Evolutionary conservation across 805 yeast genomes (phyloP).

Genomic region (Candida awuae): DNA sequence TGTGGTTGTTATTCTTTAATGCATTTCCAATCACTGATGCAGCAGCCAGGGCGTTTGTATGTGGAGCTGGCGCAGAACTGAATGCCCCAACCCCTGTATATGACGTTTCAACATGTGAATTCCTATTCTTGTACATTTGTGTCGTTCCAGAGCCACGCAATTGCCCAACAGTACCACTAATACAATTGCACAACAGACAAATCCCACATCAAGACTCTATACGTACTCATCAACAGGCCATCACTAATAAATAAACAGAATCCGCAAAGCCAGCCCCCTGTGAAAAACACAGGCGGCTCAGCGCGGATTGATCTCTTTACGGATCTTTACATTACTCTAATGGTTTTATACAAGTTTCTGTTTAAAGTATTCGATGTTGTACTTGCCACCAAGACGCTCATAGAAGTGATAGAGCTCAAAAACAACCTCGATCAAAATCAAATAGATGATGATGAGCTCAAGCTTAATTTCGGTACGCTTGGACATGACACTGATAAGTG

Average conservation of each 20-base stretch:
- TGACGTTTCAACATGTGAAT: conserved; percentile 10
- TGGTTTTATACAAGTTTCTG: too few relatives aligned
- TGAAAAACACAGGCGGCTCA: too few relatives aligned
- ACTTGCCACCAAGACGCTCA: conserved; percentile 36
- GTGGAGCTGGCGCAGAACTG: conserved; percentile 22
- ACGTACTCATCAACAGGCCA: too few relatives aligned
- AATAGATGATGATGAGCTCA: conserved; percentile 81
- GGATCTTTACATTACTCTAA: too few relatives aligned
- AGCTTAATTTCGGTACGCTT: conserved; percentile 69
- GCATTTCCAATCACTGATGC: conserved; percentile 51
- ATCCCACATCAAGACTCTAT: too few relatives aligned
- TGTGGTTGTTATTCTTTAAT: conserved; percentile 30
- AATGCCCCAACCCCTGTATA: conserved; percentile 17
- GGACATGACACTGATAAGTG: conserved; percentile 62
- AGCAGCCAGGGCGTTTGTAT: conserved; percentile 54
- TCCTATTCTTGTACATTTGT: conserved; percentile 3
- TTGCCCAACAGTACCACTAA: too few relatives aligned
- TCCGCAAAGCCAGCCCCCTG: too few relatives aligned
- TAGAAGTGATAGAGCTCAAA: conserved; percentile 73
- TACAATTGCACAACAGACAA: too few relatives aligned
- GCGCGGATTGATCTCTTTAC: too few relatives aligned
- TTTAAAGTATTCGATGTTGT: conserved; percentile 12
- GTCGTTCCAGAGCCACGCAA: too few relatives aligned
- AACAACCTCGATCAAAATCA: conserved; percentile 78
- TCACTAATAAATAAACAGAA: too few relatives aligned